Conservation (phyloP, 352 stramenopile genomes). For the Phytopythium montanum region DNA sequence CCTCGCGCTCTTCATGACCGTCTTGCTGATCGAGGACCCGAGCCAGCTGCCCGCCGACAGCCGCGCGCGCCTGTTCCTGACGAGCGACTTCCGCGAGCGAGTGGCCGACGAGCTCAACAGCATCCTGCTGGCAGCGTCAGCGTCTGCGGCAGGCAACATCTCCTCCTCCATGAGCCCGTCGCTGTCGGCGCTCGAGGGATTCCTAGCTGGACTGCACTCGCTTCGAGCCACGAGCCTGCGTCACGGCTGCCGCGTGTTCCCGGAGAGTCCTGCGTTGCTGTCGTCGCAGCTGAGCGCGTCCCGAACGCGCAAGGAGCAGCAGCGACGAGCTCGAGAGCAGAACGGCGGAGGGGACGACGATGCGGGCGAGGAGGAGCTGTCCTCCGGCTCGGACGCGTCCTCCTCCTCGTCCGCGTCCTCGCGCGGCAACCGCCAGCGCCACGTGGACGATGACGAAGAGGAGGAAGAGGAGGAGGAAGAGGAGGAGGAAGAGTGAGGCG, state of each 20-base stretch:
- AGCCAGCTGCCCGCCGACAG: conserved; percentile 23
- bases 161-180: neutral
- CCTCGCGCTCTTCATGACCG: conserved; percentile 26
- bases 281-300: conserved; percentile 9
- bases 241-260: conserved; percentile 35
- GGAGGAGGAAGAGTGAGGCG: neutral
- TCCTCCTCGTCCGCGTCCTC: conserved; percentile 26
- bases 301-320: conserved; percentile 14
- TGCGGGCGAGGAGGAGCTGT: conserved; percentile 11
- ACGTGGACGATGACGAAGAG: conserved; percentile 25
- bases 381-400: conserved; percentile 33
- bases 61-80: conserved; percentile 29
- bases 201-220: conserved; percentile 26
- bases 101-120: conserved; percentile 40
- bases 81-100: conserved; percentile 29
- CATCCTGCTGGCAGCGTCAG: conserved; percentile 18
- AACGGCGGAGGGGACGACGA: conserved; percentile 9
- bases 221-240: conserved; percentile 32
- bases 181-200: conserved; percentile 30
- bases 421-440: conserved; percentile 22
- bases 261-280: conserved; percentile 14
- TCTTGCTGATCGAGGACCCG: conserved; percentile 30
- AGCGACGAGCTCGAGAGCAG: conserved; percentile 4
- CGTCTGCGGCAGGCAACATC: neutral
- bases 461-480: conserved; percentile 27